Percentiles rank a stretch among this genome's conserved stretches.
phyloP scores from a whole-genome alignment of 768 basidiomycete genomes.

The Lactarius pseudohatsudake region DNA sequence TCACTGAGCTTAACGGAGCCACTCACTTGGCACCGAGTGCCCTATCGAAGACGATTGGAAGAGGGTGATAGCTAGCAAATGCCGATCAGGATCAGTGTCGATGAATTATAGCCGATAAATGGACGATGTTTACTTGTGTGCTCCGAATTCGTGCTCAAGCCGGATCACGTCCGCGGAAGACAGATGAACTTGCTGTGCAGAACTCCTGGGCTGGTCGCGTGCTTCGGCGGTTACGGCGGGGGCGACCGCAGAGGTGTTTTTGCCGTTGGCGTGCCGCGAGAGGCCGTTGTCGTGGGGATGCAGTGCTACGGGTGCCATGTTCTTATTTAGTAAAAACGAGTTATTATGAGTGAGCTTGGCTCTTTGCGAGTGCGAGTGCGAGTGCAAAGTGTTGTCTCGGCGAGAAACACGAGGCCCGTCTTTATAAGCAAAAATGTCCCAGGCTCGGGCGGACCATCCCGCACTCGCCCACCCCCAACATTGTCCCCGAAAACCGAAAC shows the following conservation, averaged over 20 bases:
- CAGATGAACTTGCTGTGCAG: slow-evolving; percentile 35
- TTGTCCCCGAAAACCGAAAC: not conserved
- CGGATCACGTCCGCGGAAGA: slow-evolving; percentile 71
- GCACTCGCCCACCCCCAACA: not conserved
- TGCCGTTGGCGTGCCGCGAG: slow-evolving; percentile 21
- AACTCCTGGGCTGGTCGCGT: not conserved
- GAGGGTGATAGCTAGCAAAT: slow-evolving; percentile 80
- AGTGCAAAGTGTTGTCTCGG: not conserved
- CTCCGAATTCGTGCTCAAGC: slow-evolving; percentile 79
- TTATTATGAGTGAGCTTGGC: no score
- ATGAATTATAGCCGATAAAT: not conserved
- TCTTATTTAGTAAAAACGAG: not conserved
- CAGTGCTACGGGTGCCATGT: slow-evolving; percentile 25
- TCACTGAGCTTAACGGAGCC: slow-evolving; percentile 37
- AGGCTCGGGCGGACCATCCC: slow-evolving; percentile 4
- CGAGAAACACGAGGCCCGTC: not conserved
- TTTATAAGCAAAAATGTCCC: not conserved
- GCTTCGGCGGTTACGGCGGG: slow-evolving; percentile 5
- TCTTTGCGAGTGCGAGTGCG: not conserved
- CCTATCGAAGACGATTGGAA: slow-evolving; percentile 91
- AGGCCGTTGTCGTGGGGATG: slow-evolving; percentile 13
- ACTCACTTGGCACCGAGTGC: slow-evolving; percentile 88
- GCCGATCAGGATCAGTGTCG: not conserved
- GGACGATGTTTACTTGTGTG: slow-evolving; percentile 73
- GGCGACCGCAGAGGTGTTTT: slow-evolving; percentile 23